Percentiles rank a stretch among this genome's conserved stretches.
Evolutionary conservation across 208 protist genomes (phyloP).

Genomic region (Leishmania guyanensis): DNA sequence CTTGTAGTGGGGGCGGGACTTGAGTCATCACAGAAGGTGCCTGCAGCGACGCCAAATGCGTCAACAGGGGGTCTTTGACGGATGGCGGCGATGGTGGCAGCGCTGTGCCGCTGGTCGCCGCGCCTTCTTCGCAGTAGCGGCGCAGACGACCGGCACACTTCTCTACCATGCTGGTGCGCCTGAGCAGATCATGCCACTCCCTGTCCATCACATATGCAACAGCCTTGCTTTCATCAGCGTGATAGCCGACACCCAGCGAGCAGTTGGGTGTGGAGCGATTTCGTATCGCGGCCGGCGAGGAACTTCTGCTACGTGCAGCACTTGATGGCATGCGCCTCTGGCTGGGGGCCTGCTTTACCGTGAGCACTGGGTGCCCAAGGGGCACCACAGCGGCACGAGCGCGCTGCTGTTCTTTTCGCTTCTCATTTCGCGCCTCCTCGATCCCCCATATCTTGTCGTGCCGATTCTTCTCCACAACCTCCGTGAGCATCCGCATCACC

Average conservation of each 20-base stretch:
- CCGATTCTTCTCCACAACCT: slow-evolving; percentile 70
- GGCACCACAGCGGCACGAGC: slow-evolving; percentile 18
- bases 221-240: slow-evolving; percentile 58
- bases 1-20: not conserved
- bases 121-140: slow-evolving; percentile 49
- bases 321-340: not conserved
- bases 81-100: not conserved
- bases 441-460: slow-evolving; percentile 74
- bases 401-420: slow-evolving; percentile 46
- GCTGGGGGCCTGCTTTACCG: not conserved
- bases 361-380: not conserved
- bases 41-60: not conserved
- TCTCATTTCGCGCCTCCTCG: slow-evolving; percentile 31
- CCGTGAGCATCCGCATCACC: slow-evolving; percentile 66
- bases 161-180: slow-evolving; percentile 36
- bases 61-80: not conserved
- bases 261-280: slow-evolving; percentile 16
- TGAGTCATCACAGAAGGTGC: not conserved
- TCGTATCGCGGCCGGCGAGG: not conserved
- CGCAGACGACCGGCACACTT: slow-evolving; percentile 36
- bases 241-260: slow-evolving; percentile 58
- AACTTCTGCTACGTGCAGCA: not conserved
- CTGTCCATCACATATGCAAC: slow-evolving; percentile 44
- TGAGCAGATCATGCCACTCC: slow-evolving; percentile 50
- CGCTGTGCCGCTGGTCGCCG: not conserved